Evolutionary conservation across 208 protist genomes (phyloP), one percentile per base, ranked within the genome.

Genomic region (Strigomonas culicis): DNA sequence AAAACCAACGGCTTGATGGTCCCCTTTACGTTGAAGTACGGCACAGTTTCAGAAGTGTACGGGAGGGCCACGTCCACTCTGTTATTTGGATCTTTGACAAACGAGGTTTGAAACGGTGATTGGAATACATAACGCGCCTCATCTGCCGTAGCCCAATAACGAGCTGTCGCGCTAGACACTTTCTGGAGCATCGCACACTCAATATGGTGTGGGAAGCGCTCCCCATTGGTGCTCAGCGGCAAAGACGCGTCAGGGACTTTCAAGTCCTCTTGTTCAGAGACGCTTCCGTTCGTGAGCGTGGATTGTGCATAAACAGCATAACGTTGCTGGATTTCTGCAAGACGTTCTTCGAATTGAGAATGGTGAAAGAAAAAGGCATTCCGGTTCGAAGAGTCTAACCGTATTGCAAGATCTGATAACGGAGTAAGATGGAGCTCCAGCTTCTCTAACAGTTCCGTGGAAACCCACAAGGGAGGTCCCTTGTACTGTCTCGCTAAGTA

Each of bases 221-320:
- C 83, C 15, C 87, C 87, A 50, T 89, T 93, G 6, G 84, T 90
- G 63, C 74, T 86, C 11, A 80, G 60, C 4, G 79, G 81, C 0
- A 46, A 36, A 8, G 4, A 7, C 25, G 32, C 15, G 22, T 67
- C 34, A 31, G 50, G 4, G 28, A 2, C 31, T 2, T 6, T 10
- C n/a, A 27, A 28, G 39, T 4, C 8, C n/a, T 19, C 41, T 36
- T 6, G 10, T 2, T 19, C 15, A 27, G 39, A 34, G 15, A 36
- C 4, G 13, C 22, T 32, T 19, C 2, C 46, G 17, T 39, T n/a
- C 2, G 13, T 31, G 10, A n/a, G 21, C 17, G 22, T 36, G 6
- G 6, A 25, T 36, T 58, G 25, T 6, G 4, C 6, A 15, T 19
- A 56, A n/a, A 2, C 3, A 6, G 43, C 55, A 71, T 66, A 89